Evolutionary conservation across 768 basidiomycete species (phyloP).

Genomic region (Boletus vinaceobasis): DNA sequence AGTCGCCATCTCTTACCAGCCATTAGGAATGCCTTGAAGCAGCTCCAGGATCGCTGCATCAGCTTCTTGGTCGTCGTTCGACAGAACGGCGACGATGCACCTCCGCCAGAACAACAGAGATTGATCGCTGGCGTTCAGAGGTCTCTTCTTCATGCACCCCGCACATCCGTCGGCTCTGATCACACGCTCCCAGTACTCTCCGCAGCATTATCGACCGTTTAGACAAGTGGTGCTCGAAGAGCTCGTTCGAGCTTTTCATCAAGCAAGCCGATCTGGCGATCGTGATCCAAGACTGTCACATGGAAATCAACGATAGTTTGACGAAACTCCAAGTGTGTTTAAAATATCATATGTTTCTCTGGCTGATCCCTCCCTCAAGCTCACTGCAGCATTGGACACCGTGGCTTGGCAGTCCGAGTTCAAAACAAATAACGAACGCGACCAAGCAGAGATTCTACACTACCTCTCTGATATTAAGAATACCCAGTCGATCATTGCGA

Average conservation of each 20-base stretch:
- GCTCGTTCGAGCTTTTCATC: slow-evolving; percentile 40
- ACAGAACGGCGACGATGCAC: slow-evolving; percentile 30
- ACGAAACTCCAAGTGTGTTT: slow-evolving; percentile 43
- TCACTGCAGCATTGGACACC: slow-evolving; percentile 44
- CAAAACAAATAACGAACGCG: slow-evolving; percentile 35
- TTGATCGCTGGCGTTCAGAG: slow-evolving; percentile 34
- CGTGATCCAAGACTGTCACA: slow-evolving; percentile 46
- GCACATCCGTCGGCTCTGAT: slow-evolving; percentile 7
- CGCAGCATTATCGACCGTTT: slow-evolving; percentile 38
- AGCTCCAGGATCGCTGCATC: slow-evolving; percentile 47
- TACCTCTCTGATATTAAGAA: slow-evolving; percentile 45
- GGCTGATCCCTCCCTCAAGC: slow-evolving; percentile 27
- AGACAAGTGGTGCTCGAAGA: slow-evolving; percentile 42
- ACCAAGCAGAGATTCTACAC: slow-evolving; percentile 42
- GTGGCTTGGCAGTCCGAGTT: slow-evolving; percentile 49
- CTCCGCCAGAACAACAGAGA: slow-evolving; percentile 30
- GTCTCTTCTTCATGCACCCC: slow-evolving; percentile 12
- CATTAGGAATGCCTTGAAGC: slow-evolving; percentile 39
- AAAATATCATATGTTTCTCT: not conserved
- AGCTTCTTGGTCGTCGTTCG: slow-evolving; percentile 39
- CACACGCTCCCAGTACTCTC: slow-evolving; percentile 26
- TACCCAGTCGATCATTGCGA: slow-evolving; percentile 35
- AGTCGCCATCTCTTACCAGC: slow-evolving; percentile 1
- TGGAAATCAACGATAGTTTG: slow-evolving; percentile 44
- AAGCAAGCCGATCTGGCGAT: slow-evolving; percentile 42